Conservation (phyloP, 2,329 filamentous ascomycete genomes). For the Exserohilum rostratum region DNA sequence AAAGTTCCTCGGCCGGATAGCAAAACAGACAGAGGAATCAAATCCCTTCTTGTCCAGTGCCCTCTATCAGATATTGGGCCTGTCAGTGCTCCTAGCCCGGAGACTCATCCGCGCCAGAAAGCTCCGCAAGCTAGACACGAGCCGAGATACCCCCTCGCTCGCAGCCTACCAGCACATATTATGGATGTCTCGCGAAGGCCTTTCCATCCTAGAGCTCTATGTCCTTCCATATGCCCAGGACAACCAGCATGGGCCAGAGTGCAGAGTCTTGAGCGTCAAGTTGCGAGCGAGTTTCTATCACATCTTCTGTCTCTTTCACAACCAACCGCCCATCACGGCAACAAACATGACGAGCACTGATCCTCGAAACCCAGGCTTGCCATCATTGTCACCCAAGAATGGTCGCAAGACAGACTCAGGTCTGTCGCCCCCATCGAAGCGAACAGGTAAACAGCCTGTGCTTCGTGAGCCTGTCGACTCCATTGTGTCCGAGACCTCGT, state of each 20-base stretch:
- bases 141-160: conserved; percentile 78
- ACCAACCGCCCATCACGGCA: conserved; percentile 72
- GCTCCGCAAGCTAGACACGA: conserved; percentile 78
- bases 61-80: conserved; percentile 87
- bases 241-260: conserved; percentile 74
- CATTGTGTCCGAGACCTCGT: conserved; percentile 57
- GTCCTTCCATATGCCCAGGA: conserved; percentile 76
- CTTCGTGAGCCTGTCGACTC: conserved; percentile 57
- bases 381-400: conserved; percentile 29
- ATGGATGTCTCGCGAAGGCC: conserved; percentile 91
- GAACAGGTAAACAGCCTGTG: conserved; percentile 46
- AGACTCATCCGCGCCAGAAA: conserved; percentile 84
- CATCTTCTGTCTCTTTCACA: conserved; percentile 95
- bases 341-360: conserved; percentile 45
- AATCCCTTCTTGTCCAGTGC: conserved; percentile 81
- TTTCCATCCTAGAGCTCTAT: conserved; percentile 83
- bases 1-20: conserved; percentile 91
- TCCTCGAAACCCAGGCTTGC: conserved; percentile 30
- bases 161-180: conserved; percentile 90
- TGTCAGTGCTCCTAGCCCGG: conserved; percentile 85
- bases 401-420: conserved; percentile 32
- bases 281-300: conserved; percentile 94
- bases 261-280: conserved; percentile 90
- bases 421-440: conserved; percentile 40
- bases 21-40: conserved; percentile 76